Evolutionary conservation across 768 basidiomycete genomes (phyloP).

Genomic region (Filobasidium wieringae): DNA sequence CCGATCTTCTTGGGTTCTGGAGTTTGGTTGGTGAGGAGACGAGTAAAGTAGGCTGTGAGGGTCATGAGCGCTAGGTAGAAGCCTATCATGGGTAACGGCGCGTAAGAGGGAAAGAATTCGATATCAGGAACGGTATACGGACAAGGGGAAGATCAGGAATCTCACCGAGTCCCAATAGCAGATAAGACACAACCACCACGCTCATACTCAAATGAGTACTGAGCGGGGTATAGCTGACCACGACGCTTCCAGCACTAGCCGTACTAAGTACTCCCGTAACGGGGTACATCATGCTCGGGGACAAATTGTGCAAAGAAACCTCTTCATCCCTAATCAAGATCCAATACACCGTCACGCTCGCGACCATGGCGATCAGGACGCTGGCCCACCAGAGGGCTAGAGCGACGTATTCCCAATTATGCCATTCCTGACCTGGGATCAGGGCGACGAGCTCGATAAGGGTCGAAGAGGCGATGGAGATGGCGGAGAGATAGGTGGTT

Average conservation of each 20-base stretch:
- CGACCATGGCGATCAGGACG: slow-evolving; percentile 3
- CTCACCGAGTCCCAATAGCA: slow-evolving; percentile 18
- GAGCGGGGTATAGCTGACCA: slow-evolving; percentile 14
- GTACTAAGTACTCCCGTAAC: slow-evolving; percentile 13
- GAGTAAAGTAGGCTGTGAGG: slow-evolving; percentile 16
- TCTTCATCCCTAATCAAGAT: slow-evolving; percentile 18
- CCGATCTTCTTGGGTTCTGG: slow-evolving; percentile 14
- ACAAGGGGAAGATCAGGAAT: no score
- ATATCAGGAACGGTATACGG: neutral
- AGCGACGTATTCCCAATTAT: slow-evolving; percentile 17
- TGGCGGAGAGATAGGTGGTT: slow-evolving; percentile 16
- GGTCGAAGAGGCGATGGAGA: slow-evolving; percentile 11
- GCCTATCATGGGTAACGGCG: slow-evolving; percentile 2
- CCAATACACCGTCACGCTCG: slow-evolving; percentile 13
- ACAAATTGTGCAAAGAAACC: slow-evolving; percentile 11
- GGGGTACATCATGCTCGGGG: slow-evolving; percentile 15
- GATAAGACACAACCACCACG: slow-evolving; percentile 13
- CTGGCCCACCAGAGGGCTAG: slow-evolving; percentile 15
- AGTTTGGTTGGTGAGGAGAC: slow-evolving; percentile 14
- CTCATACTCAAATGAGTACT: slow-evolving; percentile 2
- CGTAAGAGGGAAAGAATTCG: neutral
- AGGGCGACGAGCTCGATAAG: slow-evolving; percentile 14
- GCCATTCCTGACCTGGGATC: slow-evolving; percentile 9
- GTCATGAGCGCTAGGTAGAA: slow-evolving; percentile 17
- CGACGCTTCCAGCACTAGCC: slow-evolving; percentile 12